Conservation (phyloP, 2,329 filamentous ascomycete genomes). For the Aspergillus felis region DNA sequence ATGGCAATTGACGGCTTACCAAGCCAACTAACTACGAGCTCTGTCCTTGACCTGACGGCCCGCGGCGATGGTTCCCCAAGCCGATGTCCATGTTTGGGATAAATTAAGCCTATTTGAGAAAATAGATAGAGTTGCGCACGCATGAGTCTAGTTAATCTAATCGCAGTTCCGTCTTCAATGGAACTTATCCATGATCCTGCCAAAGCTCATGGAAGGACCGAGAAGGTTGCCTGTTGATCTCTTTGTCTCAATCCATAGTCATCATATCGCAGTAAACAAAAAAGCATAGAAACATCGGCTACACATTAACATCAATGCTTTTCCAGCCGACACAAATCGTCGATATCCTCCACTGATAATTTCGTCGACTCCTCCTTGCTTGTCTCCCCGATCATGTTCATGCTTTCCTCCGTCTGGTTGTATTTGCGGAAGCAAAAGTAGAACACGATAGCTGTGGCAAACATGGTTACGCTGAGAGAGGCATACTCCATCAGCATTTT, state of each 20-base stretch:
- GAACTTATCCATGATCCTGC: no score
- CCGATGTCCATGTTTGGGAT: no score
- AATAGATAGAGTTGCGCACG: no score
- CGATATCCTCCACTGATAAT: neutral
- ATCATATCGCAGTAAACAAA: neutral
- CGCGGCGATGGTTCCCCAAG: no score
- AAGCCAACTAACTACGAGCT: no score
- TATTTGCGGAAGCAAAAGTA: slow-evolving; percentile 11
- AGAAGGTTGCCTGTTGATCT: neutral
- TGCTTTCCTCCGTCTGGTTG: slow-evolving; percentile 12
- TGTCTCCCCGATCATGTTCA: slow-evolving; percentile 3
- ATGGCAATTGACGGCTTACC: no score
- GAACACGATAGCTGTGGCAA: slow-evolving; percentile 4
- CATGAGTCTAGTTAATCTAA: no score
- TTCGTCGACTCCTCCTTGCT: neutral
- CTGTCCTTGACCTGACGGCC: no score
- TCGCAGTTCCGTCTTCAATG: no score
- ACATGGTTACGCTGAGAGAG: slow-evolving; percentile 8
- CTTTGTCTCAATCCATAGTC: neutral
- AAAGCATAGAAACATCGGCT: neutral
- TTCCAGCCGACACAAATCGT: neutral
- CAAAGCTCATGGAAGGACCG: no score
- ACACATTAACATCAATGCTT: neutral
- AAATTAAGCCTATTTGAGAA: no score
- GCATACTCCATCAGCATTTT: slow-evolving; percentile 12